A percentile compares a stretch with the other conserved stretches of the same genome.
Conservation (phyloP, 768 basidiomycete species). For the Hericium erinaceus region DNA sequence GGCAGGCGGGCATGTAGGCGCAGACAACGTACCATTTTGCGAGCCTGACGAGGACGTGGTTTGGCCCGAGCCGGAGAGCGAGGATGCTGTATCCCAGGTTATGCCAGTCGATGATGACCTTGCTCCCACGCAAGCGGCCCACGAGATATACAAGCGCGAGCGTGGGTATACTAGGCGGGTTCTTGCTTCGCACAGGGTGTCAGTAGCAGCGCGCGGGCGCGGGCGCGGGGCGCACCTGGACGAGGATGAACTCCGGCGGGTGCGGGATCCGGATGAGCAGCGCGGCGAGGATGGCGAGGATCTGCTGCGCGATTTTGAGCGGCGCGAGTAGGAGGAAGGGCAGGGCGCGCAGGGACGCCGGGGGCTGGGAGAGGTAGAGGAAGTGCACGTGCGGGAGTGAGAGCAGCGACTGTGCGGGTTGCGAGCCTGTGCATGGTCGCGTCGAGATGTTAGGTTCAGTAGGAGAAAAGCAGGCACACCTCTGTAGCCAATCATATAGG, state of each 20-base stretch:
- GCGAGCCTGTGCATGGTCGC: conserved; percentile 47
- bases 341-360: conserved; percentile 37
- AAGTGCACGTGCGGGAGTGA: conserved; percentile 56
- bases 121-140: conserved; percentile 57
- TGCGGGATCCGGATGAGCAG: conserved; percentile 51
- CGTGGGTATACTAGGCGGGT: conserved; percentile 94
- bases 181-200: conserved; percentile 38
- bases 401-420: conserved; percentile 64
- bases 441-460: background rate
- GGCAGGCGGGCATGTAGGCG: background rate
- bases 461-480: conserved; percentile 36
- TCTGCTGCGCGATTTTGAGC: conserved; percentile 69
- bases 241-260: conserved; percentile 79
- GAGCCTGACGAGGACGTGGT: conserved; percentile 61
- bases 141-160: conserved; percentile 78
- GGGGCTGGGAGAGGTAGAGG: conserved; percentile 59
- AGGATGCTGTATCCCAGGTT: conserved; percentile 94
- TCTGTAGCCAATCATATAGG: conserved; percentile 76
- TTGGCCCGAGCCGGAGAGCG: conserved; percentile 64
- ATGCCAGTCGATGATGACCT: conserved; percentile 98
- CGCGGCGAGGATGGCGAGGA: conserved; percentile 47
- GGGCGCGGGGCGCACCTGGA: conserved; percentile 57
- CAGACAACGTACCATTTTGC: conserved; percentile 55
- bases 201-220: background rate
- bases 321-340: conserved; percentile 74